Evolutionary conservation across 805 yeast genomes (phyloP), one percentile per base, ranked within the genome.

Genomic region (Lachancea cidri): DNA sequence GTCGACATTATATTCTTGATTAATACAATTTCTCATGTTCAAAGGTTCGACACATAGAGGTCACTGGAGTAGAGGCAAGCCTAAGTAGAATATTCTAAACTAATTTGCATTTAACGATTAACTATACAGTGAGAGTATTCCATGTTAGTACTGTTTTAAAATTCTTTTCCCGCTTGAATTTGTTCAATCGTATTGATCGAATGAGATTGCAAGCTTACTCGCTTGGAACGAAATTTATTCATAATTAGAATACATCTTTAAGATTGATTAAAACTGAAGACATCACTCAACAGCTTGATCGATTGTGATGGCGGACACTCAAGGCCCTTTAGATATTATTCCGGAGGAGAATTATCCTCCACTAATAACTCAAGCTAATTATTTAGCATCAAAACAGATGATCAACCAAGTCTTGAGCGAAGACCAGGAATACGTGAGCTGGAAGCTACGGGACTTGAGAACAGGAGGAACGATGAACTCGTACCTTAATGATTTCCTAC

Each of bases 361-460:
- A 5, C 31, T 52, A 2, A 29, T 61, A 8, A 59, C 64, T 1
- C 45, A 44, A 19, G 52, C 57, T 8, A 59, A 60, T 37, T 61
- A 61, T 42, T 42, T 52, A 33, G 47, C 57, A 1, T 56, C 54
- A 1, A 61, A 59, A 36, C 59, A 60, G 32, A 54, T 59, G 58
- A 58, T 61, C 11, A 52, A 55, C 24, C 66, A 61, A 39, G 58
- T 60, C 0, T 38, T 60, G 8, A 58, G 55, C 36, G 66, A 61
- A 41, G 66, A 60, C 37, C 61, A 60, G 34, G 66, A 61, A 25
- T 60, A 61, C 38, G 60, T 58, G 3, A 41, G 53, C 2, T 59
- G 65, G 64, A 60, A 60, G 38, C 37, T 55, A 17, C 54, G 57
- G 35, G 55, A 50, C 33, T 39, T 54, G 38, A 47, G 65, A 38